A percentile compares a stretch with the other conserved stretches of the same genome.
phyloP scores from a whole-genome alignment of 441 rosid species.

The Metrosideros polymorpha region DNA sequence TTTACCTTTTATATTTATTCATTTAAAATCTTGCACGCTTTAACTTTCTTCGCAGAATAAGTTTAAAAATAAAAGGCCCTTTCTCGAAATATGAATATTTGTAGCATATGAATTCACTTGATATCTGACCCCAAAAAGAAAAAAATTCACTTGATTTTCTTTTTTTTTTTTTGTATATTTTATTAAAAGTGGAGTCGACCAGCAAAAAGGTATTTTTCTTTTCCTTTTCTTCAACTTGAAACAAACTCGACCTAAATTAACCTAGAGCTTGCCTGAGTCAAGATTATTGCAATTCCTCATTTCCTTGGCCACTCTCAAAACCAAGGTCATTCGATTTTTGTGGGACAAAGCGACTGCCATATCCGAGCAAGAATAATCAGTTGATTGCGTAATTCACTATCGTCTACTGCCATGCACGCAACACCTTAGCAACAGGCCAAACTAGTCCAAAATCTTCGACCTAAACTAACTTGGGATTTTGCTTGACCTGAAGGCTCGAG shows the following conservation, averaged over 20 bases:
- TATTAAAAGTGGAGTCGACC: rapidly evolving
- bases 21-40: neutral
- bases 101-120: rapidly evolving
- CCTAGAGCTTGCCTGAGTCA: neutral
- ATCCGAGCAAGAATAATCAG: no score
- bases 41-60: neutral
- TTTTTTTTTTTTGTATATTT: neutral
- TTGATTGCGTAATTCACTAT: no score
- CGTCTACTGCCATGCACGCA: no score
- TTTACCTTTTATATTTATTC: rapidly evolving
- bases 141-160: neutral
- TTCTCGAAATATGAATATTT: neutral
- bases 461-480: no score
- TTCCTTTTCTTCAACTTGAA: neutral
- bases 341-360: no score
- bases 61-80: neutral
- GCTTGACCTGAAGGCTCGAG: no score
- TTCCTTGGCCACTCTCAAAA: neutral
- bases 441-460: no score
- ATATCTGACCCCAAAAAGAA: no score
- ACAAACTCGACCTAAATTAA: neutral
- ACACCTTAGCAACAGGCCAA: no score
- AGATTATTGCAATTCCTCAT: neutral
- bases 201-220: neutral
- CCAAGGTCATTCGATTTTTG: no score